Evolutionary conservation across 257 asterid species (phyloP), one percentile per base, ranked within the genome.

Genomic region (Haberlea rhodopensis): DNA sequence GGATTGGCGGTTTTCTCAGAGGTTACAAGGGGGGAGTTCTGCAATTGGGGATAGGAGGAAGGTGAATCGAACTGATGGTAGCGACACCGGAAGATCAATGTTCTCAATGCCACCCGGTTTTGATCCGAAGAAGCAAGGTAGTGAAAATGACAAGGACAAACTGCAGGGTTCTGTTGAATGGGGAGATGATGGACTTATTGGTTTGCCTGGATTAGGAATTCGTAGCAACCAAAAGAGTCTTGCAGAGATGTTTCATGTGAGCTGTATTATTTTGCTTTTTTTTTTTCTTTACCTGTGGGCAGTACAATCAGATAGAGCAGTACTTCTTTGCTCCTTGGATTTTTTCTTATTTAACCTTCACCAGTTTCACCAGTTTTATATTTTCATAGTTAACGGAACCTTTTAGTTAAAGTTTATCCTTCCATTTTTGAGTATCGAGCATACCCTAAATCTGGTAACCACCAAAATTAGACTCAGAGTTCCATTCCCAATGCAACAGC

Each of bases 31-130:
- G 49, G 90, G 95, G 69, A 79, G 82, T 68, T 87, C 96, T 22
- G 95, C 95, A 2, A 83, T 94, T 78, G 96, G 97, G 72, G 97
- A 92, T 73, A 85, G 89, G 85, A 92, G 96, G 84, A 89, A 87
- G 72, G 82, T 82, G 40, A 87, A 77, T 73, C 83, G 76, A 78
- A 87, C 48, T 67, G 97, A 89, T 26, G n/a, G n/a, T n/a, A 60
- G 80, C 70, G 81, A 80, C 13, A 75, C 60, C 46, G 87, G 95
- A 63, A 79, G 85, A 53, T 83, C 98, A 13, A 69, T 76, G 55
- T 85, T 85, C 60, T 57, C 91, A 6, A 79, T 81, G 82, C 91
- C 88, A 4, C 95, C 88, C 0, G 87, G 91, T 31, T 91, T 91
- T 67, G 81, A 82, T 75, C 68, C 89, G 3, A 85, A 73, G 63